Percentiles rank a stretch among this genome's conserved stretches.
Conservation (phyloP, 2,329 filamentous ascomycete genomes). For the Fusarium longipes region DNA sequence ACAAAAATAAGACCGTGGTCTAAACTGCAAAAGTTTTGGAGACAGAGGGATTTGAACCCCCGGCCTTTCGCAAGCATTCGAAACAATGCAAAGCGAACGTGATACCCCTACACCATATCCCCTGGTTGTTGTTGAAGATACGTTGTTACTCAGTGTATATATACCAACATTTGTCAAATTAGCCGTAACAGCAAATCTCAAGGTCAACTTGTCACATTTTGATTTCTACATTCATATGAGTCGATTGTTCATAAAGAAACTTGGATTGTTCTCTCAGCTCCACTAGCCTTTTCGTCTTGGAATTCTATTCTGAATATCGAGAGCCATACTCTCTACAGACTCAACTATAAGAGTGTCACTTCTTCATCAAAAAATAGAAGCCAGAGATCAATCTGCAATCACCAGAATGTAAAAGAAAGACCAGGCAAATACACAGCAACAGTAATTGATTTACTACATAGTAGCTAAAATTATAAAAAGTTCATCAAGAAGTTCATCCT, state of each 20-base stretch:
- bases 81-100: conserved; percentile 46
- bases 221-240: too few species aligned
- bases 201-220: too few species aligned
- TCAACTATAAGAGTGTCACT: too few species aligned
- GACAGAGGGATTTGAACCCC: conserved; percentile 49
- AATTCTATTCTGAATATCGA: too few species aligned
- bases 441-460: background rate
- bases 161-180: too few species aligned
- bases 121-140: conserved; percentile 2
- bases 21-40: conserved; percentile 31
- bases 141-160: rapidly evolving
- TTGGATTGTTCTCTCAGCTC: background rate
- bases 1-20: background rate
- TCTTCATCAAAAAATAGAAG: too few species aligned
- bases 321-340: too few species aligned
- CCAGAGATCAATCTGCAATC: too few species aligned
- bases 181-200: too few species aligned
- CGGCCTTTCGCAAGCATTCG: conserved; percentile 41
- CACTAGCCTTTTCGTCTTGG: too few species aligned
- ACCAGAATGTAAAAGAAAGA: background rate
- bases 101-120: conserved; percentile 48
- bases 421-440: background rate
- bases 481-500: background rate
- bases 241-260: background rate
- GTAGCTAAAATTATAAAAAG: background rate